phyloP scores from a whole-genome alignment of 2,329 filamentous ascomycete genomes.

The Cytospora paraplurivora region DNA sequence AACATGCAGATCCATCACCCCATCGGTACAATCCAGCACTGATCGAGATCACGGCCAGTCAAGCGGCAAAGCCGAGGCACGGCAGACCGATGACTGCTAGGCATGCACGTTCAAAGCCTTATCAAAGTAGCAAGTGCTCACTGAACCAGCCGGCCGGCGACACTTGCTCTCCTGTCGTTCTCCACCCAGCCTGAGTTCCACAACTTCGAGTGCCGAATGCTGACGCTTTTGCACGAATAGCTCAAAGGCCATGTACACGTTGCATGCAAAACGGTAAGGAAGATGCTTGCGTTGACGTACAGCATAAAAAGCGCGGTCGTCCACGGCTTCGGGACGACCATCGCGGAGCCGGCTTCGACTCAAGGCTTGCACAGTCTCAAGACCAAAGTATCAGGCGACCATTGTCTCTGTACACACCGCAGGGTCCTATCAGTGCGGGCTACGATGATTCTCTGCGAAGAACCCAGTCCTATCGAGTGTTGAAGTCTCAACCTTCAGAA shows the following conservation, averaged over 20 bases:
- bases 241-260: constrained; percentile 76
- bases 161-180: constrained; percentile 17
- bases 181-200: neutral
- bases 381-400: constrained; percentile 53
- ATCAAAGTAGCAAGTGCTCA: constrained; percentile 17
- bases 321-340: constrained; percentile 73
- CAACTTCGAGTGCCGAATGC: neutral
- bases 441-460: constrained; percentile 52
- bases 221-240: constrained; percentile 44
- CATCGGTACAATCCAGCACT: neutral
- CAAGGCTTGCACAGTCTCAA: constrained; percentile 47
- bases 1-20: neutral
- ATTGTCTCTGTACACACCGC: constrained; percentile 52
- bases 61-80: neutral
- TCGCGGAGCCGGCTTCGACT: constrained; percentile 60
- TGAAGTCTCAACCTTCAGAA: constrained; percentile 57
- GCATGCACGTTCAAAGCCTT: neutral
- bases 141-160: constrained; percentile 1
- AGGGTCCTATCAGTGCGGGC: constrained; percentile 45
- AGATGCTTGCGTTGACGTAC: constrained; percentile 78
- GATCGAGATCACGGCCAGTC: neutral
- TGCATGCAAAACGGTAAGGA: constrained; percentile 79
- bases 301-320: constrained; percentile 82
- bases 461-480: constrained; percentile 52
- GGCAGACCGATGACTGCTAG: neutral